phyloP scores from a whole-genome alignment of 371 early-diverging fungal genomes.

The Mortierella sp. region DNA sequence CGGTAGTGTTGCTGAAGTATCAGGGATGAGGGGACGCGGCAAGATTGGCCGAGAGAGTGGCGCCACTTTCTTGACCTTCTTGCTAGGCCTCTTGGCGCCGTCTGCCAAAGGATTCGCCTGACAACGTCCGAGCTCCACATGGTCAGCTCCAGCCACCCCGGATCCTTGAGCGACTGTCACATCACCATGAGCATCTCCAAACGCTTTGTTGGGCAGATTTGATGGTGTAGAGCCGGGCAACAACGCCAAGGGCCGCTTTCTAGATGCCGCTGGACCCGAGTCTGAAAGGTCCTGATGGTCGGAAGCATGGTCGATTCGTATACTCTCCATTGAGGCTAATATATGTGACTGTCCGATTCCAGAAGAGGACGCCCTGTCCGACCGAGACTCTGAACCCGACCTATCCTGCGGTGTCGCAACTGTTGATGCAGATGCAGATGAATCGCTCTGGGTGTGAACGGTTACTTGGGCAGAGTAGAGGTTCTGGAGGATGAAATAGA shows the following conservation, averaged over 20 bases:
- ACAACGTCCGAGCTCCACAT: background rate
- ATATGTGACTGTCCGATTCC: background rate
- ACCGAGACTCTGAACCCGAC: background rate
- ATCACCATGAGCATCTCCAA: background rate
- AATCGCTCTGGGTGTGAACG: background rate
- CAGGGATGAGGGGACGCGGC: background rate
- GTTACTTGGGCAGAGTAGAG: slow-evolving; percentile 8
- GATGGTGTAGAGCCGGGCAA: background rate
- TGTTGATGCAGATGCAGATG: background rate
- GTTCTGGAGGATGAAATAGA: slow-evolving; percentile 15
- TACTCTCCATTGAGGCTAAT: background rate
- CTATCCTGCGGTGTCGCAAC: background rate
- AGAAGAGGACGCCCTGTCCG: background rate
- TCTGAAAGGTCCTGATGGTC: background rate
- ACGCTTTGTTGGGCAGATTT: background rate
- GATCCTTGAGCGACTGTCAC: background rate
- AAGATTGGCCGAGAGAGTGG: background rate
- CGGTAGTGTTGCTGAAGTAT: background rate
- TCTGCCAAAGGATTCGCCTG: background rate
- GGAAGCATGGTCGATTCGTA: background rate
- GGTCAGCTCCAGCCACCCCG: background rate
- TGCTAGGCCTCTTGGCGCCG: background rate
- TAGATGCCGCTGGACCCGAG: background rate
- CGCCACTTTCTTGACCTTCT: background rate
- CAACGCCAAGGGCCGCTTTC: background rate